These are phyloP conservation scores for Jamesozyma spencerorum DNA, from an alignment of 805 yeast genomes.

Conservation along the genomic window DNA sequence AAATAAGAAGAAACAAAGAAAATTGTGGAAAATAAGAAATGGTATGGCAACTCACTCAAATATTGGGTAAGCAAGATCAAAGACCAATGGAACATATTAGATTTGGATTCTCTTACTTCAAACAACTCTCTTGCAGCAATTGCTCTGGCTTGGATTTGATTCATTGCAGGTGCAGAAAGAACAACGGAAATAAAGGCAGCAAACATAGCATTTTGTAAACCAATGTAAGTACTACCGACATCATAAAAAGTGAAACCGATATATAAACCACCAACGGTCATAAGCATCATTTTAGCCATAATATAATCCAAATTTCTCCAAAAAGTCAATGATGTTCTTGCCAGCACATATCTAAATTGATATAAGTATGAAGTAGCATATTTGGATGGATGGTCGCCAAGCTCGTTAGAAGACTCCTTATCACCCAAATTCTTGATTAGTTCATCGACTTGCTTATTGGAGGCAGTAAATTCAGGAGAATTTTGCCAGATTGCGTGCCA, in stretches of 20 bases:
- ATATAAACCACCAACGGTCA: slow-evolving; percentile 37
- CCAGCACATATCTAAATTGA: slow-evolving; percentile 32
- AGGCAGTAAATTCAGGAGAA: slow-evolving; percentile 32
- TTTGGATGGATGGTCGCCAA: slow-evolving; percentile 10
- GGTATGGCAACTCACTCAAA: slow-evolving; percentile 32
- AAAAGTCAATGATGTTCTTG: slow-evolving; percentile 17
- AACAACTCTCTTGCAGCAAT: slow-evolving; percentile 32
- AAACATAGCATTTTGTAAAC: slow-evolving; percentile 32
- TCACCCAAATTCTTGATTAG: slow-evolving; percentile 39
- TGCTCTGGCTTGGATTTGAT: slow-evolving; percentile 33
- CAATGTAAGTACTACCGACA: slow-evolving; percentile 39
- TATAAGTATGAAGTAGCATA: slow-evolving; percentile 18
- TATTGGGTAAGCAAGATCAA: slow-evolving; percentile 30
- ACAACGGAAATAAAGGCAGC: slow-evolving; percentile 32
- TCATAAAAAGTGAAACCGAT: slow-evolving; percentile 50
- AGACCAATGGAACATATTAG: slow-evolving; percentile 36
- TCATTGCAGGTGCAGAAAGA: slow-evolving; percentile 33
- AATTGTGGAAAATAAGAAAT: slow-evolving; percentile 25
- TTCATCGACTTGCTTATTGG: slow-evolving; percentile 35
- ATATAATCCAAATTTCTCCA: slow-evolving; percentile 38
- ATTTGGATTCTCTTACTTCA: slow-evolving; percentile 35
- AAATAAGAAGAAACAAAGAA: slow-evolving; percentile 34
- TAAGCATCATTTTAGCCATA: slow-evolving; percentile 36
- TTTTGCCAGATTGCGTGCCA: slow-evolving; percentile 50
- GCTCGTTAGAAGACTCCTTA: slow-evolving; percentile 5